Conservation (phyloP, 1,284 basidiomycete species). For the Porphyrellus sp. region DNA sequence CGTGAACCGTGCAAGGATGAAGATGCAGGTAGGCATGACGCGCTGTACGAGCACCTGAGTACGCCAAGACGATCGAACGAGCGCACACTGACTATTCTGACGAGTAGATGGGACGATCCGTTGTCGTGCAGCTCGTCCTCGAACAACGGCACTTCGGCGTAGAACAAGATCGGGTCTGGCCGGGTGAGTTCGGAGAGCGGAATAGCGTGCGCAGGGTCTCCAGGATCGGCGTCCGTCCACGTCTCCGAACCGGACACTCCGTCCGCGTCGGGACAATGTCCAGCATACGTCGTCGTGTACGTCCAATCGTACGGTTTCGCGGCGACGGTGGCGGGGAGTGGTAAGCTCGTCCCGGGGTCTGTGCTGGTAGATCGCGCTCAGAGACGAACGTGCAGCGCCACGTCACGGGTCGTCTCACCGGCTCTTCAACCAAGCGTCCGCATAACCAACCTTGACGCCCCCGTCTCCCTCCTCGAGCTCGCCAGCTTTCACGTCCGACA, state of each 20-base stretch:
- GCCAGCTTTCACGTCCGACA: conserved; percentile 75
- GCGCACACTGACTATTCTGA: conserved; percentile 71
- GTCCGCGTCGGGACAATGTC: conserved; percentile 41
- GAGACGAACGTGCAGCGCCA: neutral
- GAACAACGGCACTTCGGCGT: conserved; percentile 88
- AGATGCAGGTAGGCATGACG: conserved; percentile 96
- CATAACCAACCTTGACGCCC: conserved; percentile 90
- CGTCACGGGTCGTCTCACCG: conserved; percentile 48
- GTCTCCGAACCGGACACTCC: conserved; percentile 15
- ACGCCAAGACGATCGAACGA: neutral
- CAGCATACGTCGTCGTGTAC: conserved; percentile 87
- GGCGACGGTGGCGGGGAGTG: conserved; percentile 69
- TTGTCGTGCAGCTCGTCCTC: conserved; percentile 96
- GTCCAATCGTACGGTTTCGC: conserved; percentile 98
- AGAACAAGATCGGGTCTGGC: conserved; percentile 92
- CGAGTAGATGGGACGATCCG: conserved; percentile 77
- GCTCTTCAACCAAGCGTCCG: conserved; percentile 90
- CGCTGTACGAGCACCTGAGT: conserved; percentile 52
- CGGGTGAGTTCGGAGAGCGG: conserved; percentile 82
- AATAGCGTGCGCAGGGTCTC: conserved; percentile 58
- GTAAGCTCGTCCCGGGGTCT: conserved; percentile 57
- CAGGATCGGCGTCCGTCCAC: conserved; percentile 56
- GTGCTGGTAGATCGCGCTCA: conserved; percentile 37
- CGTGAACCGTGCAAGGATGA: conserved; percentile 90
- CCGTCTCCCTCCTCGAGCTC: conserved; percentile 78